Evolutionary conservation across 2,329 filamentous ascomycete species (phyloP).

Genomic region (Venturia oleaginea): DNA sequence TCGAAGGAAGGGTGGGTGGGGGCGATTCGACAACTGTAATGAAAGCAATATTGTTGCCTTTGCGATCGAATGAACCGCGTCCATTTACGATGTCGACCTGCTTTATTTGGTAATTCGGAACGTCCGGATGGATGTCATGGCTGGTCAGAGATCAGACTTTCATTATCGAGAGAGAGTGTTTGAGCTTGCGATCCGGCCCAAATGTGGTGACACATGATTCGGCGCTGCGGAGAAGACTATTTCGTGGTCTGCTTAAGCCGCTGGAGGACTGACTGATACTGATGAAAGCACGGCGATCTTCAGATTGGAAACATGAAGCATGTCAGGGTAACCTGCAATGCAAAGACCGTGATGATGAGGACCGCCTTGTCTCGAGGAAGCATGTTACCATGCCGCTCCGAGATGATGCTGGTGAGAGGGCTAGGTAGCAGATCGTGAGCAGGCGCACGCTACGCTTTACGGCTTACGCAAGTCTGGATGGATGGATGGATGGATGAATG

Average conservation of each 20-base stretch:
- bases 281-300: constrained; percentile 3
- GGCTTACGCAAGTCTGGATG: background rate
- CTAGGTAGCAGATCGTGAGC: constrained; percentile 1
- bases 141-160: background rate
- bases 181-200: background rate
- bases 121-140: background rate
- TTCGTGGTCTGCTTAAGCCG: background rate
- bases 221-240: background rate
- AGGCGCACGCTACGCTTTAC: background rate
- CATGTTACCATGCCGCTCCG: background rate
- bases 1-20: background rate
- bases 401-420: constrained; percentile 1
- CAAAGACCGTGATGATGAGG: background rate
- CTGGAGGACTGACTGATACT: too few species aligned
- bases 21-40: background rate
- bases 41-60: background rate
- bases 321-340: constrained; percentile 7
- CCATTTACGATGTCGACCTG: background rate
- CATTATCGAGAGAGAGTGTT: background rate
- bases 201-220: constrained; percentile 2
- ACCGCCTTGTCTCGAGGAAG: background rate
- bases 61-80: background rate
- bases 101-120: background rate
- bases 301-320: background rate
- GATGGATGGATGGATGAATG: background rate